Evolutionary conservation across 2,329 filamentous ascomycete genomes (phyloP).

Genomic region (Epichloe festucae): DNA sequence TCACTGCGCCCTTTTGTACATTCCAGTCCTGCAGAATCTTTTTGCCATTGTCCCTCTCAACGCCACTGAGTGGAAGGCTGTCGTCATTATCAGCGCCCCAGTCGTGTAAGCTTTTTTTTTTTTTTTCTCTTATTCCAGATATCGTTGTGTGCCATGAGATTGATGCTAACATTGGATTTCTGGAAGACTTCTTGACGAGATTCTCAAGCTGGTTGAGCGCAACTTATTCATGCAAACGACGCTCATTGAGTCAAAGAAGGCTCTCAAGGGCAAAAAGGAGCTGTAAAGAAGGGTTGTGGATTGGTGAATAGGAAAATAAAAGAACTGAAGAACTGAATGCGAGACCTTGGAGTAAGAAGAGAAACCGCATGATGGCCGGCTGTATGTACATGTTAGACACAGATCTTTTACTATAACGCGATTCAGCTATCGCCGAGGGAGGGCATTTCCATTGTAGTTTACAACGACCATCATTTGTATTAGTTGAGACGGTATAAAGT

Average conservation of each 20-base stretch:
- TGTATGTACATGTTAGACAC: slow-evolving; percentile 17
- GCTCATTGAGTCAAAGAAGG: slow-evolving; percentile 23
- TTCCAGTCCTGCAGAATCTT: slow-evolving; percentile 72
- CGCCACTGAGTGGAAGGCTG: slow-evolving; percentile 82
- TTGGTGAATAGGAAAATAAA: slow-evolving; percentile 10
- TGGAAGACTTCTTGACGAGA: slow-evolving; percentile 66
- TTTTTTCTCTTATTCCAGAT: background rate
- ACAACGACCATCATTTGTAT: background rate
- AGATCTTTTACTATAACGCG: slow-evolving; percentile 15
- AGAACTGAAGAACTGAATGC: slow-evolving; percentile 1
- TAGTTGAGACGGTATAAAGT: background rate
- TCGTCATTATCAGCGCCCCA: slow-evolving; percentile 74
- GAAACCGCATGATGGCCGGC: slow-evolving; percentile 6
- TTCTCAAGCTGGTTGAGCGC: slow-evolving; percentile 67
- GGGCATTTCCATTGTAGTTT: background rate
- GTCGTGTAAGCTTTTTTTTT: slow-evolving; percentile 59
- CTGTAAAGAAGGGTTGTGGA: slow-evolving; percentile 23
- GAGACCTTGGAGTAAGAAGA: background rate
- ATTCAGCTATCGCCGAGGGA: slow-evolving; percentile 2
- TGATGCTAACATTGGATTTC: slow-evolving; percentile 12
- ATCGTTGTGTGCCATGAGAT: background rate
- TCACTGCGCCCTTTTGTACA: slow-evolving; percentile 89
- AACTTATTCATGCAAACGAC: slow-evolving; percentile 46
- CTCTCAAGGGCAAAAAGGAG: slow-evolving; percentile 38
- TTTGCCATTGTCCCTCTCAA: slow-evolving; percentile 88